A percentile compares a stretch with the other conserved stretches of the same genome.
phyloP scores from a whole-genome alignment of 2,329 filamentous ascomycete species.

The Ophiostoma sp. region DNA sequence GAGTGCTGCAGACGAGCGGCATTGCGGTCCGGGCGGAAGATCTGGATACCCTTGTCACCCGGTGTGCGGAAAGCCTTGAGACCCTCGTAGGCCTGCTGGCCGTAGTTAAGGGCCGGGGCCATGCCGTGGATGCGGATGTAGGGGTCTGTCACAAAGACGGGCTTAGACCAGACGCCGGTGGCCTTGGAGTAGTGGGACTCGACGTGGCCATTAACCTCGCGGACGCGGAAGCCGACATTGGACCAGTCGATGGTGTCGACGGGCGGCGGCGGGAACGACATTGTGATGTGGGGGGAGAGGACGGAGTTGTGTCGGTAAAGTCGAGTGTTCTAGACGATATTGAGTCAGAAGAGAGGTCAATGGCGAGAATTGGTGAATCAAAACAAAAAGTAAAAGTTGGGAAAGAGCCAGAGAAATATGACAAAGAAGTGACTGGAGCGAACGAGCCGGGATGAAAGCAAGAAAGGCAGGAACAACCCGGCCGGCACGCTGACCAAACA shows the following conservation, averaged over 20 bases:
- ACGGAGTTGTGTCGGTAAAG: not conserved
- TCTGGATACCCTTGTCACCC: conserved; percentile 66
- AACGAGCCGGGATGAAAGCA: not conserved
- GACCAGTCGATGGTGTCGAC: conserved; percentile 88
- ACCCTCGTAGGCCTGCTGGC: conserved; percentile 97
- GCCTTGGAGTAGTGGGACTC: conserved; percentile 78
- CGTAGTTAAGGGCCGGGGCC: conserved; percentile 93
- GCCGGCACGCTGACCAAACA: not conserved
- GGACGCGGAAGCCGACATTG: conserved; percentile 88
- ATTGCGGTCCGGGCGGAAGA: conserved; percentile 88
- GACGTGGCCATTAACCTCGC: conserved; percentile 91
- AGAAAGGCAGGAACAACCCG: not conserved
- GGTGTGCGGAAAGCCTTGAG: conserved; percentile 91
- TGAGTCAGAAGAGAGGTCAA: not conserved
- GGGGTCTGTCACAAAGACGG: conserved; percentile 77
- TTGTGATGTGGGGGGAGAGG: conserved; percentile 31
- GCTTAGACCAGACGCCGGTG: conserved; percentile 74
- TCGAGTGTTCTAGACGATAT: not conserved
- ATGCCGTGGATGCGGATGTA: conserved; percentile 91
- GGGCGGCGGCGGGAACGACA: conserved; percentile 73
- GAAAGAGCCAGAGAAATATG: not conserved
- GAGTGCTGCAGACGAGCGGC: conserved; percentile 82
- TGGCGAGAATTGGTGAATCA: not conserved
- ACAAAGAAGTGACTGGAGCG: not conserved
- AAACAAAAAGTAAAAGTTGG: not conserved